Evolutionary conservation across 352 stramenopile species (phyloP).

Genomic region (Pythium apleroticum): DNA sequence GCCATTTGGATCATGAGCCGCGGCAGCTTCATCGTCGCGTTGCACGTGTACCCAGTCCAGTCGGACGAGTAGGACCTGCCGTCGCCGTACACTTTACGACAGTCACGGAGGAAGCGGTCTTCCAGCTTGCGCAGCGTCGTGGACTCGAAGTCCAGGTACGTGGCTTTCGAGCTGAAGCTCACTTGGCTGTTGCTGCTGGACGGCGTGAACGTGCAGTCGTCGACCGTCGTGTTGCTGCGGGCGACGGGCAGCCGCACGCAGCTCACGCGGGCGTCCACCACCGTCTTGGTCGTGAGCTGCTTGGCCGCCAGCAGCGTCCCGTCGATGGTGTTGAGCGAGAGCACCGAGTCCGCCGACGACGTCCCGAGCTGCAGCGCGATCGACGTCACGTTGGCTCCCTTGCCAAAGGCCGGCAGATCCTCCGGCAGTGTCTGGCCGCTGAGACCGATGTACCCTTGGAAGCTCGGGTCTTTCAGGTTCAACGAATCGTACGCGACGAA

Average conservation of each 20-base stretch:
- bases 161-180: neutral
- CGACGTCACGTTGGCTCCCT: conserved; percentile 1
- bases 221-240: neutral
- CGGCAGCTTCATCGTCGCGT: conserved; percentile 11
- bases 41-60: conserved; percentile 2
- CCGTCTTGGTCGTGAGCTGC: neutral
- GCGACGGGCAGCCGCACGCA: conserved; percentile 1
- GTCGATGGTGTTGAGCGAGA: conserved; percentile 8
- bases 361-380: conserved; percentile 10
- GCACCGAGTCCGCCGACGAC: conserved; percentile 7
- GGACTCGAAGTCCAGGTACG: neutral
- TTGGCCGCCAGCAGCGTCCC: neutral
- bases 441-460: conserved; percentile 10
- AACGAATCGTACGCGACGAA: conserved; percentile 6
- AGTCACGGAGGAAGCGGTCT: neutral
- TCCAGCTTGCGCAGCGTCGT: neutral
- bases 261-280: neutral
- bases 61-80: neutral
- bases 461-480: neutral
- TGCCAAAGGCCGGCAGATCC: neutral
- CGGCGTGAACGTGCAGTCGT: conserved; percentile 3
- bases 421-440: neutral
- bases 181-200: neutral
- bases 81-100: neutral
- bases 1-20: conserved; percentile 7